phyloP scores from a whole-genome alignment of 257 asterid genomes.

The Jasminum sambac region DNA sequence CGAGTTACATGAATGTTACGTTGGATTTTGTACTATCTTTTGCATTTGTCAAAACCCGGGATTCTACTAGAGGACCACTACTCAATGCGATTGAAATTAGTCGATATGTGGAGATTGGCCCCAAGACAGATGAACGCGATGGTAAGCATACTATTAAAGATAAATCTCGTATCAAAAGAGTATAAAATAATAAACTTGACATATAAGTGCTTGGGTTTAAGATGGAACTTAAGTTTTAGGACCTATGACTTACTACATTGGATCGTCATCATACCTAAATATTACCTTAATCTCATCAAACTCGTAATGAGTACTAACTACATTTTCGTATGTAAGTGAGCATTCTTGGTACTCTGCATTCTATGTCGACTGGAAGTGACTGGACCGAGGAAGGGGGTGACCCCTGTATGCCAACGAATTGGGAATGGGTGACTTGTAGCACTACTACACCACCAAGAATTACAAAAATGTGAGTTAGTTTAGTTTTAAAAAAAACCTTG shows the following conservation, averaged over 20 bases:
- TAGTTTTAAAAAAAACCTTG: constrained; percentile 1
- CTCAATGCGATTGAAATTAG: constrained; percentile 87
- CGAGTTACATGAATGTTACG: constrained; percentile 91
- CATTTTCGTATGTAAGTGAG: constrained; percentile 52
- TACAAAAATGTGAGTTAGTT: constrained; percentile 83
- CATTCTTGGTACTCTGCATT: constrained; percentile 50
- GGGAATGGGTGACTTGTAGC: constrained; percentile 93
- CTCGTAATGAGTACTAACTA: constrained; percentile 27
- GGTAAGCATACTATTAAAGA: constrained; percentile 57
- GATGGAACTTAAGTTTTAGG: too few species aligned
- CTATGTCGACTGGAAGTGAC: constrained; percentile 46
- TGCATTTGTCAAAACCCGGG: constrained; percentile 67
- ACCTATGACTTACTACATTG: neutral
- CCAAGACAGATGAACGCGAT: constrained; percentile 70
- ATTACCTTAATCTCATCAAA: constrained; percentile 5
- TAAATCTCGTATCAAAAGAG: too few species aligned
- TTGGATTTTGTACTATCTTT: constrained; percentile 79
- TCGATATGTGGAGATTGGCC: constrained; percentile 64
- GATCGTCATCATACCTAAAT: neutral
- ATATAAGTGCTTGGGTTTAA: too few species aligned
- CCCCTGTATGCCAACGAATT: constrained; percentile 77
- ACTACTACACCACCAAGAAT: constrained; percentile 73
- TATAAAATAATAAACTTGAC: too few species aligned
- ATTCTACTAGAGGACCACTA: constrained; percentile 79
- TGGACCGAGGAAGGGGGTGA: constrained; percentile 70